Conservation (phyloP, 192 early-diverging fungal species). For the Entomortierella chlamydospora region DNA sequence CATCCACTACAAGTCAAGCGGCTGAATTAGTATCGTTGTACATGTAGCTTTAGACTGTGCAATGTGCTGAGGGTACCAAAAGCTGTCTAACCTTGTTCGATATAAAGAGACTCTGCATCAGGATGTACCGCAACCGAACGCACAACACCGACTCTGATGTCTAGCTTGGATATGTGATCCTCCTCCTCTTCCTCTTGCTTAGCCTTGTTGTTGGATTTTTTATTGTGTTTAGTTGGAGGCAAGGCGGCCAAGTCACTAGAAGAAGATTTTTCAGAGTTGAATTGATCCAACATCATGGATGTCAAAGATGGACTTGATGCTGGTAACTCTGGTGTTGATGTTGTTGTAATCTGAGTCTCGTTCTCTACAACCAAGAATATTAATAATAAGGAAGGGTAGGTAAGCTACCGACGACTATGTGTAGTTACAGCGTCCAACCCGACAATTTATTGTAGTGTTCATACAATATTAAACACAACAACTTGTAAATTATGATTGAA, state of each 20-base stretch:
- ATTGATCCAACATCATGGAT: slow-evolving; percentile 15
- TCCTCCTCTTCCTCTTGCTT: slow-evolving; percentile 21
- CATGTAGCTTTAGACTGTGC: too few species aligned
- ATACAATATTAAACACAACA: slow-evolving; percentile 1
- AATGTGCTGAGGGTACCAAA: background rate
- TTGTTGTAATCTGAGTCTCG: background rate
- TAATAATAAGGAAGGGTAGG: background rate
- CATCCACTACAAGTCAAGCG: slow-evolving; percentile 54
- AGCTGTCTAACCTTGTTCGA: slow-evolving; percentile 53
- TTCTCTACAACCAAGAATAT: background rate
- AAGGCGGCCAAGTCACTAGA: background rate
- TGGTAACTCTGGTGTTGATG: background rate
- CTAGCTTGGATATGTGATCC: slow-evolving; percentile 59
- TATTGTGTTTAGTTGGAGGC: background rate
- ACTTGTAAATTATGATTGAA: background rate
- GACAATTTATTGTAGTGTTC: slow-evolving; percentile 19
- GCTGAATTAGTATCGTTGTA: too few species aligned
- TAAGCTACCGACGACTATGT: background rate
- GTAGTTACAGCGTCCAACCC: background rate
- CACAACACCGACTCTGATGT: slow-evolving; percentile 74
- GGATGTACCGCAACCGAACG: slow-evolving; percentile 63
- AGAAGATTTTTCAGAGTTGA: background rate
- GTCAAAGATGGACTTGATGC: slow-evolving; percentile 14
- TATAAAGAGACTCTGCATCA: slow-evolving; percentile 62
- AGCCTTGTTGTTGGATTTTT: background rate